Evolutionary conservation across 352 stramenopile species (phyloP).

Genomic region (Pythium rishiriense): DNA sequence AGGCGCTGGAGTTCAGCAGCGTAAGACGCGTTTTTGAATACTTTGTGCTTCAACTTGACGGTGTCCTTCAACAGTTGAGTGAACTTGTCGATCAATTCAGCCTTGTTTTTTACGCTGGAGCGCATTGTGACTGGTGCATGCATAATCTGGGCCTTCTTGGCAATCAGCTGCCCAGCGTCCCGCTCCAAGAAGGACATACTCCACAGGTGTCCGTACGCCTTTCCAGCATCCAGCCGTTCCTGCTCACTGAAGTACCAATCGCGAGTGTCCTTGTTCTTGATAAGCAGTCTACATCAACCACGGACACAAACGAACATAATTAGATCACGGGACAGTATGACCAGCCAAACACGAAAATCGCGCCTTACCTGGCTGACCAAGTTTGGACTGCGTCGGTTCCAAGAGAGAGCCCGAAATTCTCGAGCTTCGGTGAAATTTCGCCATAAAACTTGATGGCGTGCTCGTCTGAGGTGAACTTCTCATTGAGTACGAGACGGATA

Average conservation of each 20-base stretch:
- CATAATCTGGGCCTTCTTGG: conserved; percentile 71
- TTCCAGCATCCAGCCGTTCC: conserved; percentile 73
- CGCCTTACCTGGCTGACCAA: conserved; percentile 65
- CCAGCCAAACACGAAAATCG: background rate
- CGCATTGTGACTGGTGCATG: conserved; percentile 69
- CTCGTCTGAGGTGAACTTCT: conserved; percentile 55
- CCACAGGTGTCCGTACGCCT: conserved; percentile 78
- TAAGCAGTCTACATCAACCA: conserved; percentile 45
- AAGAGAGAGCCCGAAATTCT: conserved; percentile 61
- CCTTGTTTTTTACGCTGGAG: conserved; percentile 71
- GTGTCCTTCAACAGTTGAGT: conserved; percentile 83
- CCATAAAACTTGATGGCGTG: conserved; percentile 71
- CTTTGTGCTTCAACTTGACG: conserved; percentile 88
- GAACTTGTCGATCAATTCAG: conserved; percentile 85
- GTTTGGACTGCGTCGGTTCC: conserved; percentile 73
- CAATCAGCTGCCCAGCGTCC: conserved; percentile 69
- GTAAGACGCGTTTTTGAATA: conserved; percentile 82
- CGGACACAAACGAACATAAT: background rate
- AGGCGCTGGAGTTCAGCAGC: conserved; percentile 53
- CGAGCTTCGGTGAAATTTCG: conserved; percentile 57
- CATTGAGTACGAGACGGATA: conserved; percentile 52
- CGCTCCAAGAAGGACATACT: conserved; percentile 79
- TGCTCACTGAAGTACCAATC: conserved; percentile 86
- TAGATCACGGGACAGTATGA: background rate
- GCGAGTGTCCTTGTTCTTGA: conserved; percentile 88